Conservation (phyloP, 495 filamentous ascomycete species). For the Penicillium silybi region DNA sequence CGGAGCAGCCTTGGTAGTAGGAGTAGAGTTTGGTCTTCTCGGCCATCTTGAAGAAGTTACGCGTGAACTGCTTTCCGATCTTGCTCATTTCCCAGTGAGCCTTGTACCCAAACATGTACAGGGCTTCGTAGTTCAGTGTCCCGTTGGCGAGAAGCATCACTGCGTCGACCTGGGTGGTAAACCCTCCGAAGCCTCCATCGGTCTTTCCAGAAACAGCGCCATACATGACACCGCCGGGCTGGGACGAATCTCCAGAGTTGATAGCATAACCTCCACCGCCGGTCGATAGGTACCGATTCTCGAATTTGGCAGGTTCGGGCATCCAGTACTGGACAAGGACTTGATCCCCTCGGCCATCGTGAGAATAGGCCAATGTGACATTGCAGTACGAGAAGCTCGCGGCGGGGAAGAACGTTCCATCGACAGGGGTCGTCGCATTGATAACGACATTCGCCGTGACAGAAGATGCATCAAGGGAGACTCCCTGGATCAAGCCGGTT, state of each 20-base stretch:
- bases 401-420: too few species aligned
- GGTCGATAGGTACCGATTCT: conserved; percentile 41
- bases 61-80: conserved; percentile 38
- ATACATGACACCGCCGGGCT: too few species aligned
- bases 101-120: conserved; percentile 51
- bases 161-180: conserved; percentile 27
- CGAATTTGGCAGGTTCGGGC: conserved; percentile 34
- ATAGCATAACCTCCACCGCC: conserved; percentile 46
- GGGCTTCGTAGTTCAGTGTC: conserved; percentile 38
- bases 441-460: too few species aligned
- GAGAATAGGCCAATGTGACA: conserved; percentile 43
- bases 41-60: conserved; percentile 26
- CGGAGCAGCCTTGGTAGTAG: conserved; percentile 52
- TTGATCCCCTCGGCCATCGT: conserved; percentile 30
- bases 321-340: conserved; percentile 39
- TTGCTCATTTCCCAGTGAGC: conserved; percentile 26
- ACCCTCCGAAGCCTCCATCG: conserved; percentile 47
- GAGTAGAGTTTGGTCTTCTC: conserved; percentile 36
- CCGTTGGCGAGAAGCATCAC: conserved; percentile 40
- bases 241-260: conserved; percentile 41
- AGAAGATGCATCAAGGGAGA: too few species aligned
- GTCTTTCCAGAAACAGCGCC: too few species aligned
- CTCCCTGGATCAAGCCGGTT: too few species aligned
- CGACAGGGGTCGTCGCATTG: too few species aligned
- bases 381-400: too few species aligned